phyloP scores from a whole-genome alignment of 1,139 yeast genomes.

The Saccharomycopsis crataegensis region DNA sequence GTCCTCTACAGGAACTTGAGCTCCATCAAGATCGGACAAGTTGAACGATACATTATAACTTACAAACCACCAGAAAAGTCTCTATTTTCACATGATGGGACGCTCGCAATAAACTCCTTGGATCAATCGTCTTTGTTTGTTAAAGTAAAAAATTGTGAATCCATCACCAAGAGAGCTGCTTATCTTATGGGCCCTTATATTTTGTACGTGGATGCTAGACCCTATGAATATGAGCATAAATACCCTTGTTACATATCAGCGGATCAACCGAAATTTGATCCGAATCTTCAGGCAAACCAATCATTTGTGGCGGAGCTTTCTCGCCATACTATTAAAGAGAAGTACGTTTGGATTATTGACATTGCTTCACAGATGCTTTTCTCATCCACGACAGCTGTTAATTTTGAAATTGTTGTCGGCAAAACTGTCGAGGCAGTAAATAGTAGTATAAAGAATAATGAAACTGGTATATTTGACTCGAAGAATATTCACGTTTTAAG shows the following conservation, averaged over 20 bases:
- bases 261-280: conserved; percentile 68
- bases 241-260: conserved; percentile 53
- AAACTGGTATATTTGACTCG: conserved; percentile 5
- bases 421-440: neutral
- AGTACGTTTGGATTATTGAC: conserved; percentile 75
- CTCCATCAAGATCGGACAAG: conserved; percentile 48
- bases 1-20: conserved; percentile 35
- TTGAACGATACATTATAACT: conserved; percentile 42
- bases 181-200: conserved; percentile 85
- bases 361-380: conserved; percentile 81
- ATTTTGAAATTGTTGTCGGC: conserved; percentile 15
- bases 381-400: conserved; percentile 17
- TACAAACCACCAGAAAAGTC: conserved; percentile 33
- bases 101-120: neutral
- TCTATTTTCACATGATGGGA: conserved; percentile 20
- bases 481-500: conserved; percentile 7
- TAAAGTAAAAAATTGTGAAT: conserved; percentile 66
- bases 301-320: conserved; percentile 47
- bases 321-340: conserved; percentile 36
- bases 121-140: conserved; percentile 42
- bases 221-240: conserved; percentile 54
- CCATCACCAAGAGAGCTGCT: conserved; percentile 75
- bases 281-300: conserved; percentile 66
- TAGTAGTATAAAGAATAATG: neutral
- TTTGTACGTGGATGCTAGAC: conserved; percentile 75